A percentile compares a stretch with the other conserved stretches of the same genome.
Evolutionary conservation across 352 stramenopile genomes (phyloP).

Genomic region (Globisporangium acanthophoron): DNA sequence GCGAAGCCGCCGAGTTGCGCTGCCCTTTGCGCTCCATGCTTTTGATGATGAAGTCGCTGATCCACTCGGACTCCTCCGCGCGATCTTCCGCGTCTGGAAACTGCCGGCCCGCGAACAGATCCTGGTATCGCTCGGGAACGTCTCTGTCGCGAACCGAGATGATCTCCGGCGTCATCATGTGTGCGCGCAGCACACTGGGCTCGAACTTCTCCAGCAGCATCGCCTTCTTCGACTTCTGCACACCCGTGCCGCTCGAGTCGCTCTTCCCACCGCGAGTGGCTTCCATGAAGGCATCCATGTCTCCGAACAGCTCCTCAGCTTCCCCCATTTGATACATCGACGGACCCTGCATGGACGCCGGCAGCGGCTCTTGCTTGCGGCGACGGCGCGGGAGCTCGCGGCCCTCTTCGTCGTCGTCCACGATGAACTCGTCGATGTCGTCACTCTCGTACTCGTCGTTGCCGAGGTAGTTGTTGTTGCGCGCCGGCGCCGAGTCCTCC

Average conservation of each 20-base stretch:
- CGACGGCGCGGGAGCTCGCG: constrained; percentile 66
- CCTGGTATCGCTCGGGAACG: constrained; percentile 73
- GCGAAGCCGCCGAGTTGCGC: constrained; percentile 42
- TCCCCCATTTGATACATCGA: constrained; percentile 90
- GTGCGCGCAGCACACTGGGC: constrained; percentile 79
- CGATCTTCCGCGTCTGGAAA: constrained; percentile 83
- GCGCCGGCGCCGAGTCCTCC: constrained; percentile 59
- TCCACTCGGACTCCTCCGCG: constrained; percentile 86
- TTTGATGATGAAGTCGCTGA: constrained; percentile 82
- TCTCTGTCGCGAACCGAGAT: constrained; percentile 76
- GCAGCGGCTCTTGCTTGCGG: constrained; percentile 68
- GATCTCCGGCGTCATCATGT: constrained; percentile 88
- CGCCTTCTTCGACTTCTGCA: constrained; percentile 72
- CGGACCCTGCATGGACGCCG: constrained; percentile 74
- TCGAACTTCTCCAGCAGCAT: constrained; percentile 87
- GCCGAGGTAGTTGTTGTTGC: constrained; percentile 78
- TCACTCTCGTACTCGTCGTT: constrained; percentile 89
- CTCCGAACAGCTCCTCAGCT: constrained; percentile 86
- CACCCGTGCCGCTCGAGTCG: constrained; percentile 9
- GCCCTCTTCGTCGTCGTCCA: constrained; percentile 87
- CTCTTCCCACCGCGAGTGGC: constrained; percentile 48
- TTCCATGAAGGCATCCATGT: constrained; percentile 87
- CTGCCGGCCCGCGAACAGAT: constrained; percentile 58
- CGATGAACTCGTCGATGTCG: constrained; percentile 88
- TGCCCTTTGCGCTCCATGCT: constrained; percentile 61